Evolutionary conservation across 345 rosid genomes (phyloP).

Genomic region (Salix caprea): DNA sequence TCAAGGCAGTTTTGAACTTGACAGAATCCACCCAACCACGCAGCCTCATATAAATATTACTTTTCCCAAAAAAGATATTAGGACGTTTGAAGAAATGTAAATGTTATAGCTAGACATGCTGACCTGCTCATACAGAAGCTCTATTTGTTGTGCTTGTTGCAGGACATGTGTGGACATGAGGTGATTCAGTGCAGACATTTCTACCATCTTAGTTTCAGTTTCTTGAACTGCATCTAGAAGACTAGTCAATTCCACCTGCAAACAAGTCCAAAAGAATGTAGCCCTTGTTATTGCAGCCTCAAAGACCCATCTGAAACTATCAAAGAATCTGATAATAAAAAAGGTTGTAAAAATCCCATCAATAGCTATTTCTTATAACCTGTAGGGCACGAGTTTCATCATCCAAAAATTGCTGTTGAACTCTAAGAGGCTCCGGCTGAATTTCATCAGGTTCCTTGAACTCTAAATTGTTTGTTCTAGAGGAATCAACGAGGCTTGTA

Average conservation of each 20-base stretch:
- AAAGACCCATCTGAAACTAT: constrained; percentile 3
- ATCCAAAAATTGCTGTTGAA: constrained; percentile 73
- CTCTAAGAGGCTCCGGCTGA: constrained; percentile 49
- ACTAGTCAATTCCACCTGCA: constrained; percentile 79
- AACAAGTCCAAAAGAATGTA: constrained; percentile 10
- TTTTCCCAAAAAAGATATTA: not conserved
- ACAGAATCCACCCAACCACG: not conserved
- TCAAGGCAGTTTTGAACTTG: not conserved
- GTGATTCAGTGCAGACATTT: constrained; percentile 95
- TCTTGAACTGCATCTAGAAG: constrained; percentile 80
- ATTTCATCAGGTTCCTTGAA: constrained; percentile 41
- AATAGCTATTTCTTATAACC: constrained; percentile 37
- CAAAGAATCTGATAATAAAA: not conserved
- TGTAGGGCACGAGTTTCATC: constrained; percentile 92
- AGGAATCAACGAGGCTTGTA: constrained; percentile 39
- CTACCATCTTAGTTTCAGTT: constrained; percentile 96
- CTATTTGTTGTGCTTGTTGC: constrained; percentile 95
- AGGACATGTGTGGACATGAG: constrained; percentile 91
- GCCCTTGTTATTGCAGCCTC: constrained; percentile 4
- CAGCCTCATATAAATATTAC: not conserved
- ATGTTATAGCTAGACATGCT: constrained; percentile 3
- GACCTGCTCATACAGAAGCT: constrained; percentile 80
- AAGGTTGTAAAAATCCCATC: not conserved
- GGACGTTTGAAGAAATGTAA: not conserved
- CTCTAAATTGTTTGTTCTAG: constrained; percentile 34